Conservation (phyloP, 345 rosid genomes). For the Lepidium didymum region DNA sequence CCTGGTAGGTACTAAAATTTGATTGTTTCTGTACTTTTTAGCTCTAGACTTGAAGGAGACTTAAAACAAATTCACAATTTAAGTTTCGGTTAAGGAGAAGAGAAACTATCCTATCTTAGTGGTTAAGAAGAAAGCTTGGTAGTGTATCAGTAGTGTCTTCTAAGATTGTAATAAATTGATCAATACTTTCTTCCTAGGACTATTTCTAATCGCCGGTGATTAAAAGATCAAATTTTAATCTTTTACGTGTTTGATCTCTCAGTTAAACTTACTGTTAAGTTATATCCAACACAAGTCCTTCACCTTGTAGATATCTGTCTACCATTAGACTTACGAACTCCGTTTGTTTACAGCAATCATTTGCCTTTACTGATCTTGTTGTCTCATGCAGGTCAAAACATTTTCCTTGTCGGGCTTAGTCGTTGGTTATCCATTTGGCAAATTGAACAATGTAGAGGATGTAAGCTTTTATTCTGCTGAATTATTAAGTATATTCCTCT, state of each 20-base stretch:
- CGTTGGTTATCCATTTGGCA: conserved; percentile 62
- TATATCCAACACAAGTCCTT: not conserved
- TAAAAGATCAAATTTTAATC: not conserved
- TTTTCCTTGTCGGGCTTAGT: conserved; percentile 57
- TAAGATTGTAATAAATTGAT: not conserved
- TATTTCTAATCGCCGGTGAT: not conserved
- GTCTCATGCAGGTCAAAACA: conserved; percentile 48
- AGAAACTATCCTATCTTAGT: not conserved
- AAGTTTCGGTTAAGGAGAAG: not conserved
- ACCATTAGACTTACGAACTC: not conserved
- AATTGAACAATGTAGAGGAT: conserved; percentile 23
- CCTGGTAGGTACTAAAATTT: conserved; percentile 40
- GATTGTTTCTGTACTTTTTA: not conserved
- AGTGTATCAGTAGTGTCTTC: conserved; percentile 1
- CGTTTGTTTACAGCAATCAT: not conserved
- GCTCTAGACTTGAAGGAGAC: not conserved
- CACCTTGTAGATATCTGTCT: not conserved
- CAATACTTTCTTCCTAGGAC: not conserved
- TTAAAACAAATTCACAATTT: not conserved
- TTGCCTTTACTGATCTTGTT: not conserved
- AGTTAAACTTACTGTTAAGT: not conserved
- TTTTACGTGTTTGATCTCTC: not conserved
- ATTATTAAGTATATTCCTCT: not conserved
- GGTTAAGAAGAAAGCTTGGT: not conserved
- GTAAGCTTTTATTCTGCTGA: conserved; percentile 31